Base-by-base conservation (phyloP, 345 rosid species). In the Capsella bursapastoris region DNA sequence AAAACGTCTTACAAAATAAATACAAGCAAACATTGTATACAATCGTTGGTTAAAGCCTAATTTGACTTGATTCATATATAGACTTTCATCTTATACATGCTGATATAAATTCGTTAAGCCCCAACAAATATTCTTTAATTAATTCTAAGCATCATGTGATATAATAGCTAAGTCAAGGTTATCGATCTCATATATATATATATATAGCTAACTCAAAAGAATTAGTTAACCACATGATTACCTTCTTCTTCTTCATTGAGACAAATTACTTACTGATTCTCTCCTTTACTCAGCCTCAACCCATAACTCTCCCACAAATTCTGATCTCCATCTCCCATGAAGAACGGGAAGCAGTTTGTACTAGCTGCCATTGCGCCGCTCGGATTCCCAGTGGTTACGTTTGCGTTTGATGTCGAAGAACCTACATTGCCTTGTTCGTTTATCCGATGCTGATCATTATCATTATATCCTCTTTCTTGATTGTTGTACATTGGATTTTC, bases 291-390 rank as follows among this genome's bases (percentile, higher is more conserved):
- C 57, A 90, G 83, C 87, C 88, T 91, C 80, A 91, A 52, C 14
- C 89, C 93, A 71, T 86, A 93, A 70, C 85, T 89, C 71, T 86
- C 97, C 98, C 98, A 93, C 75, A 90, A 56, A 70, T 82, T 85
- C 61, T 83, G 81, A 61, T 66, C 90, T 25, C 92, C 97, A 59
- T 89, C 98, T 43, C 83, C 85, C 85, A 93, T 88, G 66, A 91
- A 79, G 85, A 88, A 89, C 8, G 89, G 89, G 64, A 94, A 88
- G 74, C 94, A 84, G 32, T 77, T 77, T 61, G 89, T 86, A 43
- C 86, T 94, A 50, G 70, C 84, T 22, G 84, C 84, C 22, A 75
- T 78, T 55, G 84, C 78, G 31, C 84, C 86, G 32, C 83, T 85
- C 14, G 80, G 85, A 69, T 86, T 86, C 4, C 53, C 70, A 51